Conservation (phyloP, 1,284 basidiomycete species). For the Cutaneotrichosporon arboriforme region DNA sequence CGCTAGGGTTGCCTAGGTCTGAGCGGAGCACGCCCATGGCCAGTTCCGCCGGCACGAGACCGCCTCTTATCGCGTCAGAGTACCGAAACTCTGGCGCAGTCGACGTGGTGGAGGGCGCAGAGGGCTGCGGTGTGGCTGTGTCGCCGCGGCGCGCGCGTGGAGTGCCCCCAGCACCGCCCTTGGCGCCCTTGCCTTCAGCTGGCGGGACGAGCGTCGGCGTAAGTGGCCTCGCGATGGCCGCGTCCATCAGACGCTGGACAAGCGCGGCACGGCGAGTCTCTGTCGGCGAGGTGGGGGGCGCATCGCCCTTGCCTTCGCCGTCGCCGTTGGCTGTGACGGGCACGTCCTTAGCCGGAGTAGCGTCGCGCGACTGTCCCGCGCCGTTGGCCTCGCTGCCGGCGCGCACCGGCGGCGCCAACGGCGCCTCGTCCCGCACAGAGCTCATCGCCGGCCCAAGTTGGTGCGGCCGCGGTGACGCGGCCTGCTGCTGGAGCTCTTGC, state of each 20-base stretch:
- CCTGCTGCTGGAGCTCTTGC: slow-evolving; percentile 11
- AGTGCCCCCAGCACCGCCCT: too few relatives aligned
- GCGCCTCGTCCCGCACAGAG: slow-evolving; percentile 20
- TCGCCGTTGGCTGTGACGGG: neutral
- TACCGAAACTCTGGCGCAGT: too few relatives aligned
- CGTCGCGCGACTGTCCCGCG: neutral
- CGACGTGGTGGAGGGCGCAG: too few relatives aligned
- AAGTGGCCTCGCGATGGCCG: slow-evolving; percentile 10
- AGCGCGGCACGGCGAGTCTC: neutral
- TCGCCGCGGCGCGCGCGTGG: too few relatives aligned
- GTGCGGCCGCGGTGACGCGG: neutral
- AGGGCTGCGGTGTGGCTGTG: too few relatives aligned
- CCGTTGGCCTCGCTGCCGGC: neutral
- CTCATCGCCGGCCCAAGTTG: slow-evolving; percentile 7
- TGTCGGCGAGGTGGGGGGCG: too few relatives aligned
- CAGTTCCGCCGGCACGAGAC: too few relatives aligned
- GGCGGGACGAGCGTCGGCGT: neutral
- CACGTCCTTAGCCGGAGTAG: neutral
- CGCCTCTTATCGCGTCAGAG: too few relatives aligned
- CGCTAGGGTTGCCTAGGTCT: too few relatives aligned
- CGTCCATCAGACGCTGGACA: slow-evolving; percentile 8
- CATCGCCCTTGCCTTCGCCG: neutral
- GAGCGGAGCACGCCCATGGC: too few relatives aligned
- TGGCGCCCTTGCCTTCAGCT: too few relatives aligned
- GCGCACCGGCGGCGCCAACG: neutral